Evolutionary conservation across 2,329 filamentous ascomycete species (phyloP), one percentile per base, ranked within the genome.

Genomic region (Aspergillus intermedius): DNA sequence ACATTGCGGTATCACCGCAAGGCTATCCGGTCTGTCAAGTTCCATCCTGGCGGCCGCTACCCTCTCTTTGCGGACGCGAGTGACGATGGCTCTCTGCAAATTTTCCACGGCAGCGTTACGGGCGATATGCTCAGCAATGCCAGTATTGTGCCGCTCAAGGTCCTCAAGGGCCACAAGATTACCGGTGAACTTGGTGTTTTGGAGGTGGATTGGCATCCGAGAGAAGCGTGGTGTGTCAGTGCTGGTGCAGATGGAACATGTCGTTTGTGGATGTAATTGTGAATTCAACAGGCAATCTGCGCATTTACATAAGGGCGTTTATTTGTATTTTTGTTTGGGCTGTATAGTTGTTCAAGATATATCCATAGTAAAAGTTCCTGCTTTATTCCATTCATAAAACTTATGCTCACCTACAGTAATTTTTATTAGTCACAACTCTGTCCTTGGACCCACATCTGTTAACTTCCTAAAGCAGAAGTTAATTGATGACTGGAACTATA

Each of bases 81-180:
- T 67, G 94, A 98, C 66, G 93, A 98, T 67, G 93, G 93, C 23
- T 89, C 86, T 17, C 74, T 97, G 56, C 93, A 98, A 69, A 87
- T 98, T 47, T 97, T 97, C 81, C 91, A 97, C 67, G 91, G 90
- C 49, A 95, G 91, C 71, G 91, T 97, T 23, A 90, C 94, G 25
- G 89, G 84, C 52, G 93, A 98, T 67, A 77, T 95, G 66, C 88
- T 98, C 81, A 90, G 95, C 74, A 95, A 95, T 63, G 91, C 93
- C 5, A 94, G 86, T 12, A 95, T 98, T 62, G 93, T 97, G 45
- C 93, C 93, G 7, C 79, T 98, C 54, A 98, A 97, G 78, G 89
- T 95, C 62, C 78, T 98, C 44, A 86, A 82, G 63, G 93, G 93
- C 1, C 93, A 98, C 73, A 87, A 86, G 70, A 83, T 97, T 2